Conservation (phyloP, 371 early-diverging fungal genomes). For the Cladochytrium tenue region DNA sequence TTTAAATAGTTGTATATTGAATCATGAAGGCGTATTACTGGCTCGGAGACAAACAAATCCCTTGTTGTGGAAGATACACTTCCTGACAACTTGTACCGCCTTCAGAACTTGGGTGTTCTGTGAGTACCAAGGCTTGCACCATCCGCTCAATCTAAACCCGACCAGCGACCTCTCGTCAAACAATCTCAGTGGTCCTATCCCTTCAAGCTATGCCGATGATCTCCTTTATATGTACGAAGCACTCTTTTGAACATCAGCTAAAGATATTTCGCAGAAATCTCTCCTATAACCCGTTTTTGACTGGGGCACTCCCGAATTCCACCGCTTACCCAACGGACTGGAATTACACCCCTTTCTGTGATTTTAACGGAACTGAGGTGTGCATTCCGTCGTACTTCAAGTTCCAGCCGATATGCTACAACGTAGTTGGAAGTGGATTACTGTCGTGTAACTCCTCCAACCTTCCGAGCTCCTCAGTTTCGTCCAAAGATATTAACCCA, state of each 20-base stretch:
- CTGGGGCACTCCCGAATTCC: background rate
- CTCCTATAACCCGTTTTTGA: background rate
- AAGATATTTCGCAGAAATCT: background rate
- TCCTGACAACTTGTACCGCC: too few species aligned
- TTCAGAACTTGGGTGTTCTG: too few species aligned
- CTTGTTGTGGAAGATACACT: background rate
- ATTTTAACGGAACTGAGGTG: background rate
- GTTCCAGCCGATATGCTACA: background rate
- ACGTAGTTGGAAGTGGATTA: background rate
- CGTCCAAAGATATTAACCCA: background rate
- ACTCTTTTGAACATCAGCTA: too few species aligned
- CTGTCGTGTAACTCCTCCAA: background rate
- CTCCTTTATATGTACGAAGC: background rate
- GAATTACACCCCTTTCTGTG: background rate
- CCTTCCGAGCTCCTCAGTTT: background rate
- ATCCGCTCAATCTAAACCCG: too few species aligned
- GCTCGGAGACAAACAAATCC: background rate
- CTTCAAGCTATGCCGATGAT: background rate
- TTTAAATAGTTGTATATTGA: background rate
- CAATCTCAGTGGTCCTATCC: background rate
- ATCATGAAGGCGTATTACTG: background rate
- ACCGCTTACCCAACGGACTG: too few species aligned
- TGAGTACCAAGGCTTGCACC: too few species aligned
- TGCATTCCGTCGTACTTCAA: background rate
- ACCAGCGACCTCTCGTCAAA: background rate